phyloP scores from a whole-genome alignment of 1,139 yeast genomes.

The Kazachstania sp. region DNA sequence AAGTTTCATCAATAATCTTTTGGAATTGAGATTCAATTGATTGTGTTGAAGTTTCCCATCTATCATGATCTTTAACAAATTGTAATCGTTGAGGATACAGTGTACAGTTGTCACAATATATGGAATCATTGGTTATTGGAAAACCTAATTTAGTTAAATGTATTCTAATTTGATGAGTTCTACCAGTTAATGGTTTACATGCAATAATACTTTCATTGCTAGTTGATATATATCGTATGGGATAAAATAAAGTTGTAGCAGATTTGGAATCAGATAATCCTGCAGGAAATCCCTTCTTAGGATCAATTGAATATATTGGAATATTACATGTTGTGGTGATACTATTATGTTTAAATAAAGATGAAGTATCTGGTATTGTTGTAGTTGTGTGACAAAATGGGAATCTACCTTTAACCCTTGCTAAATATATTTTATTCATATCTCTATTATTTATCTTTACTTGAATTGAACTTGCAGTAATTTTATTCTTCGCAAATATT shows the following conservation, averaged over 20 bases:
- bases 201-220: slow-evolving; percentile 47
- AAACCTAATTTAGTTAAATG: slow-evolving; percentile 57
- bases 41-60: slow-evolving; percentile 74
- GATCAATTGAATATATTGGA: slow-evolving; percentile 65
- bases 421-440: slow-evolving; percentile 43
- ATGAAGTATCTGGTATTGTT: not conserved
- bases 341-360: not conserved
- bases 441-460: slow-evolving; percentile 35
- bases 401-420: slow-evolving; percentile 54
- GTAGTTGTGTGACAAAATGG: slow-evolving; percentile 29
- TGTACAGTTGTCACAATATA: slow-evolving; percentile 37
- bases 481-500: slow-evolving; percentile 45
- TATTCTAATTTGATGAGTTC: slow-evolving; percentile 72
- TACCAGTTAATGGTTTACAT: slow-evolving; percentile 64
- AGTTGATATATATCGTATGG: slow-evolving; percentile 28
- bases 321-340: slow-evolving; percentile 19
- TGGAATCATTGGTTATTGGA: slow-evolving; percentile 63
- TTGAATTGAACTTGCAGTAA: slow-evolving; percentile 40
- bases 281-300: slow-evolving; percentile 38
- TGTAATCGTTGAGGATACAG: slow-evolving; percentile 21
- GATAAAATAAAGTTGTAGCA: slow-evolving; percentile 38
- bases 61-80: slow-evolving; percentile 41
- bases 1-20: slow-evolving; percentile 20
- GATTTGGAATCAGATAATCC: slow-evolving; percentile 27
- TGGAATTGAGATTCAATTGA: slow-evolving; percentile 22